Base-by-base conservation (phyloP, 257 asterid genomes). In the Salvia hispanica region DNA sequence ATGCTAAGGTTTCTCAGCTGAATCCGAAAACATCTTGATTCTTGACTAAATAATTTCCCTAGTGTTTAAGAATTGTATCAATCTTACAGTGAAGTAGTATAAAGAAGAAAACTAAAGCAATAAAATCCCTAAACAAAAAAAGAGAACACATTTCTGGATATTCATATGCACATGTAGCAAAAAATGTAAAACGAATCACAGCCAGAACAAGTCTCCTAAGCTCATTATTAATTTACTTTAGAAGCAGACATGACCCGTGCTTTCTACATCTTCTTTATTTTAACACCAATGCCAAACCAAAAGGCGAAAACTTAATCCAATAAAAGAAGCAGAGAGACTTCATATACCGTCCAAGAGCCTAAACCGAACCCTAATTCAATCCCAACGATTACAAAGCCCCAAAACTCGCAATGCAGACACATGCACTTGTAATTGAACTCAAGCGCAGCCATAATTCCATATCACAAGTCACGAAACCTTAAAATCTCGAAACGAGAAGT, bases 351-450 rank as follows among this genome's bases (percentile, higher is more conserved):
- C 59, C 75, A 71, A 52, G 43, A 13, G 74, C 62, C 68, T 7
- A 25, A 60, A 74, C 34, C 45, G 62, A 74, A 43, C 76, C 79
- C 76, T 75, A 75, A 75, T 57, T 70, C 63, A 75, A 48, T 51
- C 44, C 68, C 58, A 61, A 54, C 37, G 34, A 10, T 46, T 60
- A 61, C 47, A 72, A 67, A 77, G 42, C 50, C 39, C 55, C 50
- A 39, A 70, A 28, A 34, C 65, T 36, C 11, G 40, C 72, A 74
- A 75, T 68, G 80, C 67, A 68, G 54, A 60, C 48, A 50, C 58
- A 54, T 66, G 64, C 70, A 50, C 74, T 46, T 14, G 43, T 44
- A 66, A 70, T 62, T 62, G 66, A 74, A 67, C 64, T 39, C 55
- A 40, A 48, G 39, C 31, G 57, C 57, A 61, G 37, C 65, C 58